phyloP scores from a whole-genome alignment of 305 asterid species.

The Fraxinus greggii region DNA sequence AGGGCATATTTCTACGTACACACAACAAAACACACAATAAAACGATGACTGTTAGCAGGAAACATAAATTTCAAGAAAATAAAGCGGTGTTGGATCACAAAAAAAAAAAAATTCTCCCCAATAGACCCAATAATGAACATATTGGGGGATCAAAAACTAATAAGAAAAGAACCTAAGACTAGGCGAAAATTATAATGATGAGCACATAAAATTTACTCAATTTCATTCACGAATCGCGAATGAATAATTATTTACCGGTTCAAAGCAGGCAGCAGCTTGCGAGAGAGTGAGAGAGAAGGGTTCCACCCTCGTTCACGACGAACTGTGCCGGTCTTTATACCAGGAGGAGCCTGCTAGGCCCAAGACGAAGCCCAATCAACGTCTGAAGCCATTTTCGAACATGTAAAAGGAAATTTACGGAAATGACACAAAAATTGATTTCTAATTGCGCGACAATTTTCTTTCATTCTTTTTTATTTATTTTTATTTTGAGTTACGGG shows the following conservation, averaged over 20 bases:
- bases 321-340: neutral
- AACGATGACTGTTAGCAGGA: neutral
- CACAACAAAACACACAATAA: neutral
- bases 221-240: neutral
- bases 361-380: neutral
- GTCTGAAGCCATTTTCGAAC: neutral
- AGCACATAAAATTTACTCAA: neutral
- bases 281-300: neutral
- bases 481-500: no score
- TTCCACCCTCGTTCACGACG: neutral
- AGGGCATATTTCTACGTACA: neutral
- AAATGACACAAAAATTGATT: neutral
- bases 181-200: neutral
- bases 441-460: neutral
- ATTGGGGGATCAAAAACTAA: neutral
- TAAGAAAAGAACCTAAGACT: neutral
- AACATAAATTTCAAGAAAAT: neutral
- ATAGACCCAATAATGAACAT: neutral
- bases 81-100: neutral
- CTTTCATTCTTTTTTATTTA: neutral
- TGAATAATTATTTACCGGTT: neutral
- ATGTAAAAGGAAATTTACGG: neutral
- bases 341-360: neutral
- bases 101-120: neutral
- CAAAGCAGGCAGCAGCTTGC: neutral